Base-by-base conservation (phyloP, 2,329 filamentous ascomycete genomes). In the Stemphylium vesicarium region DNA sequence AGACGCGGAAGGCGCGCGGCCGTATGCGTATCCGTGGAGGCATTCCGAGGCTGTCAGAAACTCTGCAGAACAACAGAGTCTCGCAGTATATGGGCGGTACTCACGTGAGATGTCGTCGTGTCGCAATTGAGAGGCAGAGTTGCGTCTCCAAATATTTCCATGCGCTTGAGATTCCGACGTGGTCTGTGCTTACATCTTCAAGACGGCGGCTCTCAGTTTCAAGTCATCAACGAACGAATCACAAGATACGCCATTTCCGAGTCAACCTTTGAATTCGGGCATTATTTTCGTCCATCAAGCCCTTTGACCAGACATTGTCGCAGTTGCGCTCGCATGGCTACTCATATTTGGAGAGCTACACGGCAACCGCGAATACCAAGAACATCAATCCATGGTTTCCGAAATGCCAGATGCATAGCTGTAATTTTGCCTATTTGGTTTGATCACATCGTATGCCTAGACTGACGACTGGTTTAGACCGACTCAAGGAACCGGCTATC, bases 401-500 rank as follows among this genome's bases (percentile, higher is more conserved):
- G 47, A 50, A 56, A 65, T 57, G 53, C 45, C 33, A 68, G 69
- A 61, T 65, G 66, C 60, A 66, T 72, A 75, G 71, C 78, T 63
- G 79, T 82, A 75, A 38, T 40, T 3, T 4, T 2, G 11, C 13
- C 8, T 7, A 20, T 3, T 11, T 3, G 4, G 5, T 15, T 11
- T 1, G 4, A 5, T 1, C 6, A 13, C 26, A 11, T 4, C 2
- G 4, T 35, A 7, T 18, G 2, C n/a, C 8, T 5, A 22, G 8
- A 26, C 4, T 52, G 15, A 51, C 32, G 2, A 1, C 13, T 13
- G 32, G 1, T 1, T 3, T 7, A 87, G 83, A 74, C 73, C 61
- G 84, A 88, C 75, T 78, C 81, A 40, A 78, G 85, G 60, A 81
- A 78, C 66, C 81, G 88, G 59, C 75, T 94, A 9, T 94, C 91